Evolutionary conservation across 1,139 yeast genomes (phyloP).

Genomic region (Groenewaldozyma sp.): DNA sequence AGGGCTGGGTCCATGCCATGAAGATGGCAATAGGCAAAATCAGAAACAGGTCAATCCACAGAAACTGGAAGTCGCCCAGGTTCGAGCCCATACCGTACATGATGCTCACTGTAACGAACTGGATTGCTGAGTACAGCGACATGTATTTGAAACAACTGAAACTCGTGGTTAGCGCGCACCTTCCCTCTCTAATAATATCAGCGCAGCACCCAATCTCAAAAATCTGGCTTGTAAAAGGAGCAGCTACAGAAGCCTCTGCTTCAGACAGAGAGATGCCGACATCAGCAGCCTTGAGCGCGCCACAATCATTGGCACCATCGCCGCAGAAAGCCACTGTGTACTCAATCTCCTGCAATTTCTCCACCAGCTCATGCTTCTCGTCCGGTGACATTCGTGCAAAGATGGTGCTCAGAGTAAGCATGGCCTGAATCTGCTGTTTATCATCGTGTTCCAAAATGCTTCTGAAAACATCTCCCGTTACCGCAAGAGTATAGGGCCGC

Average conservation of each 20-base stretch:
- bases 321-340: conserved; percentile 97
- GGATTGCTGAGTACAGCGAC: conserved; percentile 96
- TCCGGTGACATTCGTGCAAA: conserved; percentile 99
- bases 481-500: conserved; percentile 57
- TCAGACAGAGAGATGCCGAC: conserved; percentile 93
- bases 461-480: conserved; percentile 88
- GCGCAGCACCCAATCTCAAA: conserved; percentile 91
- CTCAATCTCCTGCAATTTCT: conserved; percentile 71
- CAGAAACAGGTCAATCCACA: conserved; percentile 82
- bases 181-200: conserved; percentile 85
- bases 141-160: conserved; percentile 96
- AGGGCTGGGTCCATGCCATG: conserved; percentile 95
- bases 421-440: conserved; percentile 36
- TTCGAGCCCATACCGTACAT: conserved; percentile 84
- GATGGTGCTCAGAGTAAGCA: conserved; percentile 65
- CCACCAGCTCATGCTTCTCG: conserved; percentile 92
- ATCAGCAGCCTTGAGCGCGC: conserved; percentile 95
- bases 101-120: conserved; percentile 77
- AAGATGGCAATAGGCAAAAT: conserved; percentile 91
- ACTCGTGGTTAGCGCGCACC: conserved; percentile 89
- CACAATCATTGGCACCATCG: conserved; percentile 87
- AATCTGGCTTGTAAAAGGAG: conserved; percentile 86
- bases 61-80: conserved; percentile 93
- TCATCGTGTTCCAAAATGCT: conserved; percentile 44
- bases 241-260: conserved; percentile 98